Evolutionary conservation across 495 filamentous ascomycete genomes (phyloP), one percentile per base, ranked within the genome.

Genomic region (Penicillium tannophilum): DNA sequence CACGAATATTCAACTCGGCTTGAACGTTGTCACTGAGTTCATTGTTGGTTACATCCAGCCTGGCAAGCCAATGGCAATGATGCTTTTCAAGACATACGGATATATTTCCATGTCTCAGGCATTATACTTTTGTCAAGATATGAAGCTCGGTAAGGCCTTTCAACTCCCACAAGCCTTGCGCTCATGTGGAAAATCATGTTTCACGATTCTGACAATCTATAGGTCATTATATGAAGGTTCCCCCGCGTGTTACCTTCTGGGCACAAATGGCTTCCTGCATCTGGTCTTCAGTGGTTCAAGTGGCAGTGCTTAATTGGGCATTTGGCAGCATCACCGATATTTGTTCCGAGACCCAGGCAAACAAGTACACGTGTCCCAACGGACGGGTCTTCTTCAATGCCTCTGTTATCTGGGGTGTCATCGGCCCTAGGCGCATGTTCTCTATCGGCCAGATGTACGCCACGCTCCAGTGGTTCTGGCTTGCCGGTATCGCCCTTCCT

Each of bases 31-130:
- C 44, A 79, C 84, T 16, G 84, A 86, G 56, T 88, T 88, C 61
- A 76, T 89, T n/a, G 76, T 80, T n/a, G 86, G 86, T 2, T 86
- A 87, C 63, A 85, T 86, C 68, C 81, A 83, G 53, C 81, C 82
- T 0, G 86, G 86, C 8, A 70, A 70, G 7, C 84, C 85, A 2
- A 79, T 87, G 56, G 85, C 80, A 4, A 82, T 86, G 70, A 90
- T 88, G 85, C 71, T 86, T 48, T 88, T 88, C 75, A 85, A 86
- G 58, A 82, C 83, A 4, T 85, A 80, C 56, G 82, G 83, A 12
- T 85, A 83, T 54, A 84, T 87, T 36, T 79, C 76, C 35, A 76
- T 84, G 65, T 76, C 71, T 44, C 84, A 86, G 61, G 84, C 79
- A 17, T 72, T 85, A 51, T 77, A 70, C 55, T 86, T 82, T 58